Conservation (phyloP, 805 yeast species). For the Saturnispora dispora region DNA sequence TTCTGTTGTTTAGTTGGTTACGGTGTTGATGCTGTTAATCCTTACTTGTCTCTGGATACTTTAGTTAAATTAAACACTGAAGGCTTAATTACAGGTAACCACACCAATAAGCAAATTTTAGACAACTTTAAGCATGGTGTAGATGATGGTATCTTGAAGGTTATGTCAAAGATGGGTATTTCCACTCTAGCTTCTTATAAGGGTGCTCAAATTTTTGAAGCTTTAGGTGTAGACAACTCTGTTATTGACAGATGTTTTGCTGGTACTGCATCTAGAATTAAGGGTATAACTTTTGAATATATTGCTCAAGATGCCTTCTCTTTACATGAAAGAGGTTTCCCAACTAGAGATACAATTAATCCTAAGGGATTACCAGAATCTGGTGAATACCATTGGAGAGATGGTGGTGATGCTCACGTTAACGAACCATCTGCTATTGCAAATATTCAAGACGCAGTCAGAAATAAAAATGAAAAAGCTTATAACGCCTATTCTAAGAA, state of each 20-base stretch:
- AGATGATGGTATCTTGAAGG: conserved; percentile 89
- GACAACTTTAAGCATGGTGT: conserved; percentile 76
- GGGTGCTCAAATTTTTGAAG: conserved; percentile 98
- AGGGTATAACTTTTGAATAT: conserved; percentile 91
- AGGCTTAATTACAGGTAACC: conserved; percentile 49
- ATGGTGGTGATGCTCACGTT: conserved; percentile 93
- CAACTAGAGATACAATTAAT: conserved; percentile 59
- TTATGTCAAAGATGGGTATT: conserved; percentile 99
- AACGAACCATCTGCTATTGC: conserved; percentile 95
- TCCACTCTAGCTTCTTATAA: conserved; percentile 96
- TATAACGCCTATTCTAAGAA: conserved; percentile 83
- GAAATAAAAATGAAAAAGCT: conserved; percentile 90
- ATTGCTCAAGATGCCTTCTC: conserved; percentile 95
- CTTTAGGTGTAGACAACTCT: conserved; percentile 89
- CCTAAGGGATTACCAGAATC: conserved; percentile 80
- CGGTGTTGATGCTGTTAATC: conserved; percentile 95
- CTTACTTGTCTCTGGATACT: conserved; percentile 88
- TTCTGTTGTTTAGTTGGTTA: conserved; percentile 90
- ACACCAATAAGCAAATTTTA: conserved; percentile 53
- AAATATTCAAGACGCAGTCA: conserved; percentile 93
- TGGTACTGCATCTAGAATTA: conserved; percentile 95
- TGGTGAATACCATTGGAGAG: conserved; percentile 98
- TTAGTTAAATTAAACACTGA: conserved; percentile 76
- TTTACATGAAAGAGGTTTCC: conserved; percentile 87
- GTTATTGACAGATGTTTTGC: conserved; percentile 94